Percentiles rank a stretch among this genome's conserved stretches.
Evolutionary conservation across 768 basidiomycete genomes (phyloP).

Genomic region (Lepiota brunneoincarnata): DNA sequence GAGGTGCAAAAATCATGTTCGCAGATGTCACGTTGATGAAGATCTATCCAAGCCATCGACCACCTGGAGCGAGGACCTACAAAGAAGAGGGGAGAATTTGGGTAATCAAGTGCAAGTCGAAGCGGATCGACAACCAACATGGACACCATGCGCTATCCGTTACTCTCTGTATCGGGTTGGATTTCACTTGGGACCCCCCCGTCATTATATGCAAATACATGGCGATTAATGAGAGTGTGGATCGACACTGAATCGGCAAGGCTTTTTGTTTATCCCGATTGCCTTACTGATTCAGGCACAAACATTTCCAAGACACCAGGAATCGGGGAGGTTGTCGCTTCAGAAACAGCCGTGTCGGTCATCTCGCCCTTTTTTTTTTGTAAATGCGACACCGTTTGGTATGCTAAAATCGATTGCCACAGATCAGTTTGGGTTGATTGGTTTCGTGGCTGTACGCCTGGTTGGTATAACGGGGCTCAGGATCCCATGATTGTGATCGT

Average conservation of each 20-base stretch:
- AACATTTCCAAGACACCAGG: constrained; percentile 44
- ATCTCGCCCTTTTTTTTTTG: too few relatives aligned
- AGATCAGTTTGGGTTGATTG: too few relatives aligned
- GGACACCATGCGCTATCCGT: constrained; percentile 74
- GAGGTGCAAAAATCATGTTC: constrained; percentile 44
- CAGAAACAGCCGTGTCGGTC: background rate
- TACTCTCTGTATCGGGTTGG: constrained; percentile 60
- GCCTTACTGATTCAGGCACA: constrained; percentile 56
- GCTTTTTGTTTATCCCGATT: too few relatives aligned
- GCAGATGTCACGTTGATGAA: constrained; percentile 45
- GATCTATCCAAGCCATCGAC: constrained; percentile 63
- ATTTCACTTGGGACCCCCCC: constrained; percentile 68
- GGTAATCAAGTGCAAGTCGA: constrained; percentile 13
- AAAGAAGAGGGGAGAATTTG: background rate
- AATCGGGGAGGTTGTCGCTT: too few relatives aligned
- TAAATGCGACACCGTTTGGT: constrained; percentile 75
- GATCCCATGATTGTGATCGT: too few relatives aligned
- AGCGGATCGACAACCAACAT: constrained; percentile 34
- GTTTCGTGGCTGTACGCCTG: too few relatives aligned
- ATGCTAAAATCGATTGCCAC: constrained; percentile 77
- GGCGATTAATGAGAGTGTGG: constrained; percentile 50
- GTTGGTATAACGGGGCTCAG: too few relatives aligned
- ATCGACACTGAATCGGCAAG: constrained; percentile 69
- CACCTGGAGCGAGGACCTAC: constrained; percentile 25
- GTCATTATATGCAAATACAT: constrained; percentile 66